Percentiles rank a stretch among this genome's conserved stretches.
Evolutionary conservation across 345 rosid species (phyloP).

Genomic region (Lepidium sativum): DNA sequence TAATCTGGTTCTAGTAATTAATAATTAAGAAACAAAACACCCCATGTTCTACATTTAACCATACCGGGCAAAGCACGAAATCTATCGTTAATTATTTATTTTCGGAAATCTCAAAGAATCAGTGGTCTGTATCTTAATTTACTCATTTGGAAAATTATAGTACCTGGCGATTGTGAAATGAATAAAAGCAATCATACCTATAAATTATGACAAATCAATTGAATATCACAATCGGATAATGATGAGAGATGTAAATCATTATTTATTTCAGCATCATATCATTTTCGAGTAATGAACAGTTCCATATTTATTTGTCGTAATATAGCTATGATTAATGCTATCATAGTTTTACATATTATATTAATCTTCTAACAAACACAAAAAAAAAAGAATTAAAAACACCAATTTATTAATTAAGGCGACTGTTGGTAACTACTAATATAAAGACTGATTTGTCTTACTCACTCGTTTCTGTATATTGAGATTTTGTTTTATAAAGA

Average conservation of each 20-base stretch:
- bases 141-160: neutral
- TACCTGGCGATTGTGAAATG: conserved; percentile 2
- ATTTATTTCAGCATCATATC: neutral
- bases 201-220: neutral
- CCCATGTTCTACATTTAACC: conserved; percentile 25
- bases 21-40: conserved; percentile 2
- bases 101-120: neutral
- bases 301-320: conserved; percentile 10
- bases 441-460: conserved; percentile 26
- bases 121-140: neutral
- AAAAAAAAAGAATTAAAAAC: neutral
- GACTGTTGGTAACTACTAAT: conserved; percentile 27
- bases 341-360: conserved; percentile 14
- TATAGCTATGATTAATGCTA: conserved; percentile 13
- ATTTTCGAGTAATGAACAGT: neutral
- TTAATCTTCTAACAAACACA: conserved; percentile 6
- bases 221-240: neutral
- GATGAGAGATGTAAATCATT: conserved; percentile 5
- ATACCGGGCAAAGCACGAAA: conserved; percentile 23
- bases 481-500: too few species aligned
- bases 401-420: conserved; percentile 3
- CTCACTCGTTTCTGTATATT: neutral
- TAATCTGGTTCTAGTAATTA: conserved; percentile 7
- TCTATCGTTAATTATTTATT: conserved; percentile 1
- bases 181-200: neutral